Conservation (phyloP, 345 rosid species). For the Rubroshorea leprosula region DNA sequence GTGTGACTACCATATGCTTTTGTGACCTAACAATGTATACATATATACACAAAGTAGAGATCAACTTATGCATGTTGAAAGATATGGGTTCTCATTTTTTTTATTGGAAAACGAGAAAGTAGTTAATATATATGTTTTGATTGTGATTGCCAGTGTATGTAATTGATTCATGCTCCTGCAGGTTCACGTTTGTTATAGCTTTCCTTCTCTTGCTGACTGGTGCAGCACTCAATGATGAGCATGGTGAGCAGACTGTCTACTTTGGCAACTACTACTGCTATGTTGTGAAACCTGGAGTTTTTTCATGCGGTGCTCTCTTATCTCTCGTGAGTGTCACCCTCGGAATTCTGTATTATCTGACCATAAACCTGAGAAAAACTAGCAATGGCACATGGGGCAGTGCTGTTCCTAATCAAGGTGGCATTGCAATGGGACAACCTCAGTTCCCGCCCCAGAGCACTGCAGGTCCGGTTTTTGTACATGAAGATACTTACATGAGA, state of each 20-base stretch:
- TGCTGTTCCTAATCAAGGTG: slow-evolving; percentile 30
- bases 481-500: slow-evolving; percentile 71
- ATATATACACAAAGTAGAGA: no score
- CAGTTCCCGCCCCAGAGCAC: slow-evolving; percentile 49
- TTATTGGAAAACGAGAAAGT: background rate
- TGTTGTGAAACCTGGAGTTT: slow-evolving; percentile 79
- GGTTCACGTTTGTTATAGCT: slow-evolving; percentile 79
- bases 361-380: slow-evolving; percentile 40
- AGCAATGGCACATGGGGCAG: slow-evolving; percentile 19
- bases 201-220: slow-evolving; percentile 75
- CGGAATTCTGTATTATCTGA: slow-evolving; percentile 65
- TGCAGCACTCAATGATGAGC: slow-evolving; percentile 70
- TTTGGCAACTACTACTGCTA: slow-evolving; percentile 57
- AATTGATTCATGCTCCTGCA: slow-evolving; percentile 17
- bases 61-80: no score
- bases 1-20: no score
- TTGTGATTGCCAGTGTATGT: background rate
- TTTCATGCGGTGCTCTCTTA: slow-evolving; percentile 63
- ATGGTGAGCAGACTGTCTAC: slow-evolving; percentile 40
- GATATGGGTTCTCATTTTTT: no score
- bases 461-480: slow-evolving; percentile 66
- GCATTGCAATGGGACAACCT: slow-evolving; percentile 74
- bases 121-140: background rate
- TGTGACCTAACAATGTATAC: no score
- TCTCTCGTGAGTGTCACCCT: slow-evolving; percentile 51